phyloP scores from a whole-genome alignment of 164 flowering plant species.

The Macadamia integrifolia region DNA sequence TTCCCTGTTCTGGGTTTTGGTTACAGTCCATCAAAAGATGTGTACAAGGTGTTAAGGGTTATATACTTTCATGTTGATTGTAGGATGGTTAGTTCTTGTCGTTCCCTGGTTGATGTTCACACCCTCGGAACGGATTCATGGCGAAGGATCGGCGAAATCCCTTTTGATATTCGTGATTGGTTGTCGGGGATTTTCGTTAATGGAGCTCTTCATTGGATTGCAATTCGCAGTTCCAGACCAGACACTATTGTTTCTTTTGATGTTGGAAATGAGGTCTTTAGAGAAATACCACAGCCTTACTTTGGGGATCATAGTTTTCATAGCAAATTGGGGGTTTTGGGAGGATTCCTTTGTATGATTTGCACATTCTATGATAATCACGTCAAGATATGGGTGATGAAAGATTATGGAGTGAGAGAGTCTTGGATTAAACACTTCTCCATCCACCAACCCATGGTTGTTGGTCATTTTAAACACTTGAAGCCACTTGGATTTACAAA shows the following conservation, averaged over 20 bases:
- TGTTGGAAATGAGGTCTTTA: conserved; percentile 13
- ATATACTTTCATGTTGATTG: background rate
- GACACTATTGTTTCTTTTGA: conserved; percentile 21
- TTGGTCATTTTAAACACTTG: background rate
- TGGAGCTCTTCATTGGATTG: conserved; percentile 31
- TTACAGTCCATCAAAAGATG: conserved; percentile 18
- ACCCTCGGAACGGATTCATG: conserved; percentile 15
- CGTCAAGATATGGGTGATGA: no score
- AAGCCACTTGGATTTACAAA: conserved; percentile 12
- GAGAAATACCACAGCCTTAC: conserved; percentile 12
- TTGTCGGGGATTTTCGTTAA: conserved; percentile 8
- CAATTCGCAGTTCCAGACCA: background rate
- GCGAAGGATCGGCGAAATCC: conserved; percentile 14
- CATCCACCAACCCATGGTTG: background rate
- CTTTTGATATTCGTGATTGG: conserved; percentile 2
- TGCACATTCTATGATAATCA: no score
- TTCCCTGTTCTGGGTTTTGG: conserved; percentile 22
- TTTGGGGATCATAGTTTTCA: background rate
- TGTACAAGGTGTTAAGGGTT: conserved; percentile 26
- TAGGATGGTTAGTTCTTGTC: background rate
- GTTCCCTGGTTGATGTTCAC: conserved; percentile 11
- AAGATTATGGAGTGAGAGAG: conserved; percentile 2
- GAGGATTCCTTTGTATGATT: no score
- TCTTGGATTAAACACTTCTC: conserved; percentile 22
- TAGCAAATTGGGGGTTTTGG: no score